phyloP scores from a whole-genome alignment of 164 flowering plant genomes.

The Chimonanthus praecox region DNA sequence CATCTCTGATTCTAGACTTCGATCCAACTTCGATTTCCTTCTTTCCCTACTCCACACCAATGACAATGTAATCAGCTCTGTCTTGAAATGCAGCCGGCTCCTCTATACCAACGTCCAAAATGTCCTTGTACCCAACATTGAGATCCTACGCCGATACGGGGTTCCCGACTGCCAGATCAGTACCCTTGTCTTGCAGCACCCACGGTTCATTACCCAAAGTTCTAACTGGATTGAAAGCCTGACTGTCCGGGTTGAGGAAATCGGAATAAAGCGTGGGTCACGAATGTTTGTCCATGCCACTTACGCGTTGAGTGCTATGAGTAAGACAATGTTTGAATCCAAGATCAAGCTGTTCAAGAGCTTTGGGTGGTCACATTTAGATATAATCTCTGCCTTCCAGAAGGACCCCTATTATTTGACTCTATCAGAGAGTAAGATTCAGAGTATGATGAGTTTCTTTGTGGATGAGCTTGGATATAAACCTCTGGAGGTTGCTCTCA shows the following conservation, averaged over 20 bases:
- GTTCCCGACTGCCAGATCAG: conserved; percentile 5
- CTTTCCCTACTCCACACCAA: background rate
- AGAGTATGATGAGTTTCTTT: too few species aligned
- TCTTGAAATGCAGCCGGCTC: conserved; percentile 5
- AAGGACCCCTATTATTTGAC: conserved; percentile 5
- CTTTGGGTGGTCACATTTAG: conserved; percentile 14
- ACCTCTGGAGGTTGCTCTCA: background rate
- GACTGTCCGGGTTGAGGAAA: conserved; percentile 4
- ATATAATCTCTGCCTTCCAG: conserved; percentile 11
- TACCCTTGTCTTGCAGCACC: background rate
- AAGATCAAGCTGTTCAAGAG: conserved; percentile 6
- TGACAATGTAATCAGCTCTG: background rate
- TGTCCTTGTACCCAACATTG: background rate
- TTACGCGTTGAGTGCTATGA: background rate
- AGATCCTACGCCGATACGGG: background rate
- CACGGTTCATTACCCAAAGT: background rate
- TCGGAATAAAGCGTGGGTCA: conserved; percentile 6
- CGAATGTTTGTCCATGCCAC: conserved; percentile 8
- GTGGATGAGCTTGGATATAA: conserved; percentile 6
- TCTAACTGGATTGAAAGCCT: background rate
- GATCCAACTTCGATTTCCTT: conserved; percentile 2
- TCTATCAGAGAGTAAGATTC: conserved; percentile 9
- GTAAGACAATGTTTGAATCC: background rate
- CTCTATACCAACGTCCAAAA: background rate
- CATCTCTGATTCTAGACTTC: background rate